These are phyloP conservation scores for Petunia axillaris DNA, from an alignment of 257 asterid species.

Conservation along the genomic window DNA sequence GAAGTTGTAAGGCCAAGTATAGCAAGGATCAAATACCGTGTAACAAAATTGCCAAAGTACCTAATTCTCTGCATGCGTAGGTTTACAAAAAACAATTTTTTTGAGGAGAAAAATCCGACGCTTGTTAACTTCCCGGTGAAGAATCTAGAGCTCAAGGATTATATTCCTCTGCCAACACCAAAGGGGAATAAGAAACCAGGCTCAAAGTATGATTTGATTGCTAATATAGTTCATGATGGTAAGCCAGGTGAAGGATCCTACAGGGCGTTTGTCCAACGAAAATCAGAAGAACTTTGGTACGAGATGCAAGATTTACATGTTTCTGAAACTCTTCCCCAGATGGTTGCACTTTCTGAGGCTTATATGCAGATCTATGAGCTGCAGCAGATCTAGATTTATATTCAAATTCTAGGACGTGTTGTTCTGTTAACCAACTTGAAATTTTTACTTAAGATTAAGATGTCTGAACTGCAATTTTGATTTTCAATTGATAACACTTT, in stretches of 20 bases:
- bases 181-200: constrained; percentile 61
- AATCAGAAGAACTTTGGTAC: constrained; percentile 94
- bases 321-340: constrained; percentile 88
- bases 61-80: constrained; percentile 87
- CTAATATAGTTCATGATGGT: constrained; percentile 76
- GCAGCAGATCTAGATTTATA: constrained; percentile 45
- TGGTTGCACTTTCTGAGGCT: constrained; percentile 94
- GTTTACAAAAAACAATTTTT: constrained; percentile 90
- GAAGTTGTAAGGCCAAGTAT: constrained; percentile 90
- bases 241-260: constrained; percentile 84
- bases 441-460: not conserved
- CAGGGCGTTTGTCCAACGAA: constrained; percentile 93
- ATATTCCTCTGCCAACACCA: constrained; percentile 75
- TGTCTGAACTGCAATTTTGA: not conserved
- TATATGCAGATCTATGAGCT: constrained; percentile 97
- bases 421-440: not conserved
- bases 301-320: constrained; percentile 99
- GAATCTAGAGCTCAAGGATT: constrained; percentile 94
- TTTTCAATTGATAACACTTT: not conserved
- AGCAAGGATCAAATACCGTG: constrained; percentile 95
- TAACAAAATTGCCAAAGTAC: constrained; percentile 78
- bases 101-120: constrained; percentile 94
- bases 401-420: too few relatives aligned
- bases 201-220: constrained; percentile 85
- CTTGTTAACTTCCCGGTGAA: constrained; percentile 98